These are phyloP conservation scores for Fagopyrum esculentum DNA, from an alignment of 148 eudicot genomes.

Conservation along the genomic window DNA sequence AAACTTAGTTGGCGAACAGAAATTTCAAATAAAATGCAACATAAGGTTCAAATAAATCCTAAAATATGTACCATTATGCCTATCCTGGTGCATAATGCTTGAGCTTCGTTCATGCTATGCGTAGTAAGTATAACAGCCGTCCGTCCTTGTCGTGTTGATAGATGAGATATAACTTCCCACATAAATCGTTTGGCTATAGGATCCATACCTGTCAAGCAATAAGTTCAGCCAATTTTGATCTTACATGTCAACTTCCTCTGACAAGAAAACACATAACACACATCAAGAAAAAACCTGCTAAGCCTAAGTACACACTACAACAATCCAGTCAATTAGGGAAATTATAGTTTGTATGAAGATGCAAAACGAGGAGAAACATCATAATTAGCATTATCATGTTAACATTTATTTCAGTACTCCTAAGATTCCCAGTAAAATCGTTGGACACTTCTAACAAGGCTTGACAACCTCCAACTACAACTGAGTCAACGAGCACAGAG, in stretches of 20 bases:
- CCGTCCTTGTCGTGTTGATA: conserved; percentile 91
- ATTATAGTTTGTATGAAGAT: neutral
- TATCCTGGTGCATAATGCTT: conserved; percentile 91
- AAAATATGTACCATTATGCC: conserved; percentile 73
- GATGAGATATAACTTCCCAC: conserved; percentile 96
- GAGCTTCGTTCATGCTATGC: conserved; percentile 99
- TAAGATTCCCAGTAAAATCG: neutral
- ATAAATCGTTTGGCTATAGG: conserved; percentile 96
- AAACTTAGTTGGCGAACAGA: neutral
- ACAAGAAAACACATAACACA: neutral
- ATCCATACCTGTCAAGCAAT: conserved; percentile 69
- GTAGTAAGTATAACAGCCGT: conserved; percentile 96
- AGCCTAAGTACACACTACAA: neutral
- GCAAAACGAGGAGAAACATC: neutral
- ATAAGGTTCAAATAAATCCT: neutral
- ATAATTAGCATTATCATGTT: neutral
- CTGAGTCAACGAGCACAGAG: neutral
- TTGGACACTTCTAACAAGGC: neutral
- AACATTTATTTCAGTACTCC: neutral
- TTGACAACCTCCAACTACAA: neutral
- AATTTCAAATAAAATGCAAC: neutral
- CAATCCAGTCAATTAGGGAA: neutral
- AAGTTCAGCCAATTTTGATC: neutral
- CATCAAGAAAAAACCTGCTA: neutral
- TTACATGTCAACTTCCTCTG: neutral